Base-by-base conservation (phyloP, 75 land plant genomes). In the Pseudotsuga menziesii region DNA sequence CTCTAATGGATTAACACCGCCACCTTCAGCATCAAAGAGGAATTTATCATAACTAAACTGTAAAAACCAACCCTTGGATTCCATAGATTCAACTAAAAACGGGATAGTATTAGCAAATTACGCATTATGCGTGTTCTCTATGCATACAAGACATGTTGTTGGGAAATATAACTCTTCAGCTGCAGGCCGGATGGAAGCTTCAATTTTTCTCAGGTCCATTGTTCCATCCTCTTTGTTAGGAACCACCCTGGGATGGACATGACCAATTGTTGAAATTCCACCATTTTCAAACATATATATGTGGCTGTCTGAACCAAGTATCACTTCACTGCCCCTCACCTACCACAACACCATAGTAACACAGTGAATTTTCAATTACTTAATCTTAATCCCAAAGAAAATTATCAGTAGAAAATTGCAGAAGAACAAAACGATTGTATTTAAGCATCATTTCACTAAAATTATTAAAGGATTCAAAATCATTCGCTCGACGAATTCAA, bases 221-320 rank as follows among this genome's bases (percentile, higher is more conserved):
- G 98, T 96, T 14, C 99, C 99, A 88, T 96, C 99, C 3, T 78
- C 70, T 94, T 86, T 71, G 92, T 96, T 72, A 85, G 86, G 13
- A 96, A 86, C 26, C 89, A 83, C 36, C 36, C 79, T 87, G 44
- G 98, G 86, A 77, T 93, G 91, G 12, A 96, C 98, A 23, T 91
- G 93, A 22, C 99, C 97, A 62, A 96, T 83, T 16, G 99, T 96
- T 6, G 99, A 86, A 76, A 96, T 94, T 56, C 97, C 99, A 25
- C 99, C 97, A 78, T 96, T 96, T 80, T 96, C 99, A 79, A 92
- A 96, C 8, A 90, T 79, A 81, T 92, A 89, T 39, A 94, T 90
- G 72, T 96, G 99, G 78, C 87, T 92, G 72, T 90, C 84, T 59
- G 91, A 85, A 29, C 99, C 99, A 11, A 96, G 75, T 69, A 96